phyloP scores from a whole-genome alignment of 192 early-diverging fungal species.

The Backusella tarrabulga region DNA sequence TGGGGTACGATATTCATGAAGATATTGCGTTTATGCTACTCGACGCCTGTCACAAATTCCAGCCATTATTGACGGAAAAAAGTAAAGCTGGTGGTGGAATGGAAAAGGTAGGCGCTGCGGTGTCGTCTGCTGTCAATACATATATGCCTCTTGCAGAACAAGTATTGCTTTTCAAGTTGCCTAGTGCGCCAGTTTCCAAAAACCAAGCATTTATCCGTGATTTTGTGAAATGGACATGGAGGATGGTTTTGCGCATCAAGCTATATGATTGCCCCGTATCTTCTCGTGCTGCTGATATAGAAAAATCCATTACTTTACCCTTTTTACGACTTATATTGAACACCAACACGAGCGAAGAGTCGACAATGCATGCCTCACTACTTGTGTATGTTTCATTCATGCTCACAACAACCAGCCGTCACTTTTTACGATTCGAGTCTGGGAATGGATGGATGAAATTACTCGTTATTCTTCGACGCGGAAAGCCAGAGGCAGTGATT shows the following conservation, averaged over 20 bases:
- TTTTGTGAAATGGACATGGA: neutral
- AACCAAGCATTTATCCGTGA: neutral
- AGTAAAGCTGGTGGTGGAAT: neutral
- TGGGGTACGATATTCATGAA: constrained; percentile 25
- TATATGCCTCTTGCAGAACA: constrained; percentile 15
- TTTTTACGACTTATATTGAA: constrained; percentile 4
- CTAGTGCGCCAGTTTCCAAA: neutral
- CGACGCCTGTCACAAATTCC: constrained; percentile 30
- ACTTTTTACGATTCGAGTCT: constrained; percentile 40
- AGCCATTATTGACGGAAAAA: constrained; percentile 11
- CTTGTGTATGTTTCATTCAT: constrained; percentile 40
- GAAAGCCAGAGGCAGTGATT: constrained; percentile 24
- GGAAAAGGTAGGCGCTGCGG: neutral
- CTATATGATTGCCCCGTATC: constrained; percentile 12
- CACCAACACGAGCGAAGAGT: constrained; percentile 23
- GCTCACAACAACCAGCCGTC: constrained; percentile 41
- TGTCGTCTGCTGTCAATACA: neutral
- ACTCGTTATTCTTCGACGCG: constrained; percentile 32
- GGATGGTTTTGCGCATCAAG: neutral
- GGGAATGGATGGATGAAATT: constrained; percentile 44
- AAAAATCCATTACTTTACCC: neutral
- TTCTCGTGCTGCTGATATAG: constrained; percentile 3
- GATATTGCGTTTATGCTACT: constrained; percentile 37
- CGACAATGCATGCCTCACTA: constrained; percentile 35
- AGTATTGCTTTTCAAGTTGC: neutral